Evolutionary conservation across 73 alveolate genomes (phyloP).

Genomic region (Paramecium bursaria): DNA sequence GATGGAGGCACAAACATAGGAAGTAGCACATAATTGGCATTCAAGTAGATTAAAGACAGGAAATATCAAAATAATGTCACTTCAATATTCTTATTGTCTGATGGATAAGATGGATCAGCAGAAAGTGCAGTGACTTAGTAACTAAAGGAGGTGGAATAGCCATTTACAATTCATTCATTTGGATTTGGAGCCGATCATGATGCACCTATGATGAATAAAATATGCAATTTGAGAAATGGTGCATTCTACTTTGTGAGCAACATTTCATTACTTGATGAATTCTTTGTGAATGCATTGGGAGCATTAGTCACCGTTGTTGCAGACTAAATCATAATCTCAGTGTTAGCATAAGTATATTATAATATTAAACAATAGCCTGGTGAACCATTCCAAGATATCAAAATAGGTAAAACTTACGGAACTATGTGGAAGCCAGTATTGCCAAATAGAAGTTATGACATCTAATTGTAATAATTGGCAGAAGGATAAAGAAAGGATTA

Average conservation of each 20-base stretch:
- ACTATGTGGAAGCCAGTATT: slow-evolving; percentile 25
- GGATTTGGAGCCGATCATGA: slow-evolving; percentile 88
- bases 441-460: background rate
- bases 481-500: too few relatives aligned
- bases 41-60: slow-evolving; percentile 66
- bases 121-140: slow-evolving; percentile 1
- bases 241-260: slow-evolving; percentile 75
- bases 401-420: background rate
- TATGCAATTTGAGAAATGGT: slow-evolving; percentile 79
- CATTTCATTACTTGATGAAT: slow-evolving; percentile 54
- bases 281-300: slow-evolving; percentile 71
- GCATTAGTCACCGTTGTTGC: slow-evolving; percentile 70
- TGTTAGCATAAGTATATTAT: background rate
- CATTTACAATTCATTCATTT: slow-evolving; percentile 82
- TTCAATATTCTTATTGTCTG: slow-evolving; percentile 77
- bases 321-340: slow-evolving; percentile 4
- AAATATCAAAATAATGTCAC: slow-evolving; percentile 73
- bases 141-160: slow-evolving; percentile 38
- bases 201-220: slow-evolving; percentile 74
- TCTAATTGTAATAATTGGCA: background rate
- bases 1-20: slow-evolving; percentile 79
- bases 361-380: background rate
- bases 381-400: background rate
- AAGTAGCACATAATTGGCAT: slow-evolving; percentile 73
- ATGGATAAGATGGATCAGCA: slow-evolving; percentile 75